phyloP scores from a whole-genome alignment of 83 land plant species.

The Picea mariana region DNA sequence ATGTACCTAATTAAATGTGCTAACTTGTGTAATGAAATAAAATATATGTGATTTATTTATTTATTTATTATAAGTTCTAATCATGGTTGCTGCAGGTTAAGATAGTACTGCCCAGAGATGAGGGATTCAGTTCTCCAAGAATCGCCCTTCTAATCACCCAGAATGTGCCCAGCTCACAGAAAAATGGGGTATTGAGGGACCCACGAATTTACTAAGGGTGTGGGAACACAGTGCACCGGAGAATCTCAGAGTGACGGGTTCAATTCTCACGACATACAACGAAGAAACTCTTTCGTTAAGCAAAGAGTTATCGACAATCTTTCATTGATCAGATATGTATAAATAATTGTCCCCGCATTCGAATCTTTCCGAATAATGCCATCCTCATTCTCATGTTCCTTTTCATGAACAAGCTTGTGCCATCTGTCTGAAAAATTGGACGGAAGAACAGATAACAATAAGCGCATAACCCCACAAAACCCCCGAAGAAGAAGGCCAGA shows the following conservation, averaged over 20 bases:
- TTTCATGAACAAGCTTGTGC: slow-evolving; percentile 34
- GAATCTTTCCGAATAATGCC: not conserved
- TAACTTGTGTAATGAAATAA: not conserved
- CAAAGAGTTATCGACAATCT: too few species aligned
- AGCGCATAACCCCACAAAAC: slow-evolving; percentile 1
- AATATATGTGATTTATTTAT: not conserved
- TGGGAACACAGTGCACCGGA: too few species aligned
- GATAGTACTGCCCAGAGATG: too few species aligned
- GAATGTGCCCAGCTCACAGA: too few species aligned
- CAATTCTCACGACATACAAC: too few species aligned
- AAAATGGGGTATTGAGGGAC: too few species aligned
- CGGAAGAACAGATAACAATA: slow-evolving; percentile 29
- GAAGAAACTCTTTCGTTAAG: too few species aligned
- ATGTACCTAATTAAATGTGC: not conserved
- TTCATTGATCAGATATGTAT: not conserved
- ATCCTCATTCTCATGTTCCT: slow-evolving; percentile 12
- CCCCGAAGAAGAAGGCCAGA: slow-evolving; percentile 28
- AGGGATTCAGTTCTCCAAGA: too few species aligned
- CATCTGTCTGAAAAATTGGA: slow-evolving; percentile 38
- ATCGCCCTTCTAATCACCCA: too few species aligned
- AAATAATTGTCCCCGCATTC: slow-evolving; percentile 21
- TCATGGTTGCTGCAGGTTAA: not conserved
- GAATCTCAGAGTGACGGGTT: too few species aligned
- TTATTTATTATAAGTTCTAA: not conserved
- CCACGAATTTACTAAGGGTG: too few species aligned